A percentile compares a stretch with the other conserved stretches of the same genome.
Evolutionary conservation across 345 rosid species (phyloP).

Genomic region (Odontarrhena argentea): DNA sequence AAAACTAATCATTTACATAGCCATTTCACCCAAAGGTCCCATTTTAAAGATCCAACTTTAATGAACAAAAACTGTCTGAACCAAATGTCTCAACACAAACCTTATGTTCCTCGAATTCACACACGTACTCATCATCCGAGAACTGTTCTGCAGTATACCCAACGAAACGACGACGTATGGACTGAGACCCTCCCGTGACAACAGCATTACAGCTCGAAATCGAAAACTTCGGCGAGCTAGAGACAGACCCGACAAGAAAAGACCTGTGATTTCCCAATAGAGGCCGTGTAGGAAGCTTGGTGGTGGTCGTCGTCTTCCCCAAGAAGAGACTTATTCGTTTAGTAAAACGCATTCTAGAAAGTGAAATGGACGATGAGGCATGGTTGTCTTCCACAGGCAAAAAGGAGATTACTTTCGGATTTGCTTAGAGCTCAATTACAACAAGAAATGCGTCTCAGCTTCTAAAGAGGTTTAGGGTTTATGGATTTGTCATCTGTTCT

Average conservation of each 20-base stretch:
- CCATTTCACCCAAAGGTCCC: constrained; percentile 23
- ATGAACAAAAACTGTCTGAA: constrained; percentile 10
- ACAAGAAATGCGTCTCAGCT: background rate
- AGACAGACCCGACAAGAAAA: constrained; percentile 26
- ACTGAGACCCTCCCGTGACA: constrained; percentile 21
- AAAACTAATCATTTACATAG: constrained; percentile 4
- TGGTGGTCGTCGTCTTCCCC: constrained; percentile 37
- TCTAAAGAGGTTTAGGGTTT: constrained; percentile 40
- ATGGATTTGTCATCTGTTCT: constrained; percentile 6
- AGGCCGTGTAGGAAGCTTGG: constrained; percentile 33
- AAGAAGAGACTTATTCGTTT: constrained; percentile 51
- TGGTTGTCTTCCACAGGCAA: constrained; percentile 21
- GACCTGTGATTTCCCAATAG: constrained; percentile 28
- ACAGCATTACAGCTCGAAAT: constrained; percentile 26
- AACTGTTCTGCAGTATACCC: constrained; percentile 79
- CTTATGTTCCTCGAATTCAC: constrained; percentile 82
- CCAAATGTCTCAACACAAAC: constrained; percentile 41
- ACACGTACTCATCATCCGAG: constrained; percentile 90
- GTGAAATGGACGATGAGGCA: constrained; percentile 40
- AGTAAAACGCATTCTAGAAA: constrained; percentile 52
- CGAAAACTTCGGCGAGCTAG: constrained; percentile 29
- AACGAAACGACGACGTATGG: constrained; percentile 45
- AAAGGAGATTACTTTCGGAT: constrained; percentile 31
- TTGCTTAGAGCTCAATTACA: background rate
- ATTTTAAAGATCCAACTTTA: constrained; percentile 16